Base-by-base conservation (phyloP, 2,329 filamentous ascomycete species). In the Sclerotinia borealis region DNA sequence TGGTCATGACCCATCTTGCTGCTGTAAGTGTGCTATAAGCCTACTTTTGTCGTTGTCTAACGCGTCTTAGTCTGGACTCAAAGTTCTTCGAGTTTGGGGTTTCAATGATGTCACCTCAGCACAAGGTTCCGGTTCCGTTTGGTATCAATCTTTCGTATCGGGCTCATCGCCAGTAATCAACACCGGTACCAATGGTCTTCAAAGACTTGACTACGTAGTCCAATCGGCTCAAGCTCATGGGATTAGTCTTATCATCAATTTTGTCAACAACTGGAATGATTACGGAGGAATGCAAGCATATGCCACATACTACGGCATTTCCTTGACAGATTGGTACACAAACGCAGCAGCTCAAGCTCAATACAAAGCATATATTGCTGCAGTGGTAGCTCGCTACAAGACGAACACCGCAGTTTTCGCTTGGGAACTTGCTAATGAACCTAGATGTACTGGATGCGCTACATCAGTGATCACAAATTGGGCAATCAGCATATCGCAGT, bases 361-460 rank as follows among this genome's bases (percentile, higher is more conserved):
- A 63, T 90, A 90, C 72, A 71, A 75, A 68, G 78, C 77, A 54
- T 90, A 89, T 71, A 80, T 89, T 70, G 77, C 81, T 55, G 76
- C 79, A 0, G 80, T 90, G 4, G 81, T 90, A 2, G 80, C 76
- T 34, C 79, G 87, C 4, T 89, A 88, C 75, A 81, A 78, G 59
- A 76, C 79, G 65, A 87, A 83, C 0, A 76, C 82, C 0, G 81
- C 86, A 0, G 79, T 90, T 47, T 84, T 90, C 68, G 85, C 85
- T 0, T 90, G 87, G 87, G 87, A 90, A 69, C 77, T 90, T 1
- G 84, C 80, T 59, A 90, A 90, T 68, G 87, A 90, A 74, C 83
- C 86, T n/a, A 79, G 86, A 63, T 89, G 86, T 76, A 78, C 79
- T 13, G 81, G 83, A 13, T 90, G 87, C 71, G 76, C 77, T 39